These are phyloP conservation scores for Fusarium camptoceras DNA, from an alignment of 2,329 filamentous ascomycete species.

Conservation along the genomic window DNA sequence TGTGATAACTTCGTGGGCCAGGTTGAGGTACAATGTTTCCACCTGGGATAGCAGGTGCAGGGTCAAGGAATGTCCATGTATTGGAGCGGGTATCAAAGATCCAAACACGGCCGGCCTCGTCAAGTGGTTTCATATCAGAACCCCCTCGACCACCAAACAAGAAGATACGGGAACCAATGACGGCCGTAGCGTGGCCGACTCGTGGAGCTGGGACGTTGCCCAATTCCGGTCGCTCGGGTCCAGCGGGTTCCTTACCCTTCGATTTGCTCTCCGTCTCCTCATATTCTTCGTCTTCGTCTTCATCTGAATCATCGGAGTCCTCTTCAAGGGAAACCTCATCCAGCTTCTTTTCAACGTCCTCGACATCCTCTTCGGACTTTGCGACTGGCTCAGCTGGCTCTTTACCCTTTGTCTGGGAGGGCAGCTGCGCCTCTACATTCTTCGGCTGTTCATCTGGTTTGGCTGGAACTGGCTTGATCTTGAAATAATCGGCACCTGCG, in stretches of 20 bases:
- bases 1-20: slow-evolving; percentile 77
- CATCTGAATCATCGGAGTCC: slow-evolving; percentile 36
- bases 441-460: slow-evolving; percentile 45
- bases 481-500: slow-evolving; percentile 69
- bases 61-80: slow-evolving; percentile 74
- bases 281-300: slow-evolving; percentile 13
- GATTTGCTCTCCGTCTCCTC: slow-evolving; percentile 41
- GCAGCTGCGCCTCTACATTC: slow-evolving; percentile 26
- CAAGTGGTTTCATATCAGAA: slow-evolving; percentile 74
- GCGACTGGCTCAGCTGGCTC: slow-evolving; percentile 43
- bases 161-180: slow-evolving; percentile 78
- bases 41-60: slow-evolving; percentile 60
- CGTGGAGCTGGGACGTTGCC: slow-evolving; percentile 72
- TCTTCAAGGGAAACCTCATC: slow-evolving; percentile 57
- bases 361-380: slow-evolving; percentile 22
- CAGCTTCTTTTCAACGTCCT: slow-evolving; percentile 51
- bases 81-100: slow-evolving; percentile 74
- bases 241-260: slow-evolving; percentile 57
- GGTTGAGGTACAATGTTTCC: slow-evolving; percentile 61
- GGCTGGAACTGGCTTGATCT: slow-evolving; percentile 63
- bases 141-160: slow-evolving; percentile 84
- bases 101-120: slow-evolving; percentile 82
- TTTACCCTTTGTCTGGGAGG: slow-evolving; percentile 16
- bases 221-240: slow-evolving; percentile 45
- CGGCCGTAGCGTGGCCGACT: slow-evolving; percentile 77